These are phyloP conservation scores for Mycena rosella DNA, from an alignment of 768 basidiomycete species.

Conservation along the genomic window DNA sequence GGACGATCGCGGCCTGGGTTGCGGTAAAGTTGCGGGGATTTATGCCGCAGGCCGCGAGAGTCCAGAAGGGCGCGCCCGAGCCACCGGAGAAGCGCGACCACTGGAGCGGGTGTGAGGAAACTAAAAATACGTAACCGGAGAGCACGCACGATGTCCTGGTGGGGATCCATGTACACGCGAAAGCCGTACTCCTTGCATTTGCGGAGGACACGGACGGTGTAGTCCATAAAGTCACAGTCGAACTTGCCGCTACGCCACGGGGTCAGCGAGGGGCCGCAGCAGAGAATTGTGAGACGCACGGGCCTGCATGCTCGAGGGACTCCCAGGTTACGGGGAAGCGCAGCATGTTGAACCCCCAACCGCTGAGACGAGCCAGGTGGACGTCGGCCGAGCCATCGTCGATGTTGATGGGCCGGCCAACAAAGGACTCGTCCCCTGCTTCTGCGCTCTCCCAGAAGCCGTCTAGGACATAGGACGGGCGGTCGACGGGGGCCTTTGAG, in stretches of 20 bases:
- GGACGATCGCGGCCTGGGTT: conserved; percentile 88
- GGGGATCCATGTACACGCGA: conserved; percentile 93
- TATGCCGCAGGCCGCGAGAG: conserved; percentile 89
- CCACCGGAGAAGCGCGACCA: conserved; percentile 98
- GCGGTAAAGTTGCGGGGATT: conserved; percentile 87
- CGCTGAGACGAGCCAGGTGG: conserved; percentile 85
- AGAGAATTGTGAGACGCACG: conserved; percentile 71
- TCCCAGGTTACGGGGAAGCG: conserved; percentile 96
- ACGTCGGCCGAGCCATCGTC: conserved; percentile 89
- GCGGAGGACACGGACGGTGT: conserved; percentile 85
- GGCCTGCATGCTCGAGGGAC: conserved; percentile 91
- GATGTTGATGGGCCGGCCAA: conserved; percentile 83
- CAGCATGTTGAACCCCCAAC: conserved; percentile 95
- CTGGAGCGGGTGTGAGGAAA: conserved; percentile 52
- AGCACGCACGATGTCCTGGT: conserved; percentile 90
- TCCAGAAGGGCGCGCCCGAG: conserved; percentile 96
- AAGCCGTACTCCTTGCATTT: conserved; percentile 96
- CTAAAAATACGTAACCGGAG: background rate
- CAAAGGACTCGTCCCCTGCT: conserved; percentile 74
- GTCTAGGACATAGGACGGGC: conserved; percentile 75
- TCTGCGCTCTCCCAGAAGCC: conserved; percentile 89
- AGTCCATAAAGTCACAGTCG: conserved; percentile 93
- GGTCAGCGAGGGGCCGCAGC: conserved; percentile 17
- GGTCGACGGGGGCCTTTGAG: conserved; percentile 83
- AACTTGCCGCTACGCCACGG: conserved; percentile 76